phyloP scores from a whole-genome alignment of 192 early-diverging fungal species.

The Cladochytrium replicatum region DNA sequence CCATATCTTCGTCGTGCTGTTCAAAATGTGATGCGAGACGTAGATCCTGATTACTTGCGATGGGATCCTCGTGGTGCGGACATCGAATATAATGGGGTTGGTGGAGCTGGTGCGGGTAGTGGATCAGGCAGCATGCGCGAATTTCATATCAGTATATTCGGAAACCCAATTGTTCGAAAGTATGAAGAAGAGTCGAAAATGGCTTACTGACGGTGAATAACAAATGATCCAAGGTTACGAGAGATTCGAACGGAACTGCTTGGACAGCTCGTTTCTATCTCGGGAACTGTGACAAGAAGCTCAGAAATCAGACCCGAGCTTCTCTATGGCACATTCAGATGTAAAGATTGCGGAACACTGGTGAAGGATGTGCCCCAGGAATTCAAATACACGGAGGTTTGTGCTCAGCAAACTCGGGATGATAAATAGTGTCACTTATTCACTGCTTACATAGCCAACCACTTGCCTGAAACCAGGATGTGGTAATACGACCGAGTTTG shows the following conservation, averaged over 20 bases:
- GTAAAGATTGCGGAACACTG: constrained; percentile 68
- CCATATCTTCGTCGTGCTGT: constrained; percentile 80
- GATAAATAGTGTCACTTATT: no score
- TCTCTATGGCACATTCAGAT: constrained; percentile 80
- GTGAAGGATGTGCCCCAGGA: constrained; percentile 87
- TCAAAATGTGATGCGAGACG: constrained; percentile 62
- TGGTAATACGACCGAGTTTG: constrained; percentile 71
- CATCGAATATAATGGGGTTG: constrained; percentile 25
- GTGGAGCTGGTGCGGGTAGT: constrained; percentile 13
- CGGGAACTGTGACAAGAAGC: constrained; percentile 93
- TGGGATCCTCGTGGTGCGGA: no score
- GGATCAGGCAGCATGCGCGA: constrained; percentile 48
- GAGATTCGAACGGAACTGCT: constrained; percentile 74
- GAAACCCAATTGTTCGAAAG: constrained; percentile 33
- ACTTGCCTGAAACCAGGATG: constrained; percentile 76
- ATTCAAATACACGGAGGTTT: constrained; percentile 89
- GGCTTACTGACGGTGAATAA: constrained; percentile 1
- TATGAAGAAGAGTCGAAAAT: neutral
- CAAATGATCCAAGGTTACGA: constrained; percentile 50
- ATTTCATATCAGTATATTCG: constrained; percentile 64
- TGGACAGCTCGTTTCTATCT: constrained; percentile 69
- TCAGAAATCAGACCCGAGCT: constrained; percentile 96
- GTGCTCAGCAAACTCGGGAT: constrained; percentile 3
- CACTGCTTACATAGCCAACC: constrained; percentile 47
- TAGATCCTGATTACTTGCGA: constrained; percentile 51